Conservation (phyloP, 352 stramenopile genomes). For the Phytophthora palmivora region DNA sequence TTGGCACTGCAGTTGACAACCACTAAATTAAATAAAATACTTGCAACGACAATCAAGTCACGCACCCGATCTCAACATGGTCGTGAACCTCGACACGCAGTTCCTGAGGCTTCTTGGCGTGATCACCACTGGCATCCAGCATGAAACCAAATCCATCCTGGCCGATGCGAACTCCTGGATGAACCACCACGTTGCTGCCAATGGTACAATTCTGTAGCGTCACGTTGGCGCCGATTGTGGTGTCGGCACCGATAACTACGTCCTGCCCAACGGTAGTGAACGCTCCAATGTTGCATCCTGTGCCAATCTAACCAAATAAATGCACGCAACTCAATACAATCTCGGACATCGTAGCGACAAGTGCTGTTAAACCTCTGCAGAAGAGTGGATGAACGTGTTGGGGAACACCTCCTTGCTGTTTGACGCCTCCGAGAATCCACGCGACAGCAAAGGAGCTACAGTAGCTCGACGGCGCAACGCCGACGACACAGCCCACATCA, state of each 20-base stretch:
- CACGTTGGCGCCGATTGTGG: slow-evolving; percentile 53
- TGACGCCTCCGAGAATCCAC: slow-evolving; percentile 10
- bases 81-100: slow-evolving; percentile 79
- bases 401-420: slow-evolving; percentile 27
- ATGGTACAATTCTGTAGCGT: slow-evolving; percentile 79
- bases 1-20: slow-evolving; percentile 56
- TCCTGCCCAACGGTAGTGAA: slow-evolving; percentile 63
- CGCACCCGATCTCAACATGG: slow-evolving; percentile 85
- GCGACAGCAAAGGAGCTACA: background rate
- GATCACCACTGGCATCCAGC: slow-evolving; percentile 58
- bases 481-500: slow-evolving; percentile 1
- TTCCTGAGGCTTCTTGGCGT: slow-evolving; percentile 86
- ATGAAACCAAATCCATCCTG: slow-evolving; percentile 89
- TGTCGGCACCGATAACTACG: slow-evolving; percentile 66
- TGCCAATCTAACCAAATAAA: slow-evolving; percentile 53
- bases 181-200: slow-evolving; percentile 70
- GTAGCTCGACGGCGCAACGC: background rate
- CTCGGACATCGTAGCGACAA: background rate
- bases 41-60: too few relatives aligned
- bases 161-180: slow-evolving; percentile 73
- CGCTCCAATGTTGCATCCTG: slow-evolving; percentile 57
- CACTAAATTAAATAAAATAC: too few relatives aligned
- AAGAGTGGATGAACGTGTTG: slow-evolving; percentile 46
- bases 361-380: slow-evolving; percentile 41
- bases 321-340: too few relatives aligned